Base-by-base conservation (phyloP, 2,329 filamentous ascomycete genomes). In the Clarireedia hainanense region DNA sequence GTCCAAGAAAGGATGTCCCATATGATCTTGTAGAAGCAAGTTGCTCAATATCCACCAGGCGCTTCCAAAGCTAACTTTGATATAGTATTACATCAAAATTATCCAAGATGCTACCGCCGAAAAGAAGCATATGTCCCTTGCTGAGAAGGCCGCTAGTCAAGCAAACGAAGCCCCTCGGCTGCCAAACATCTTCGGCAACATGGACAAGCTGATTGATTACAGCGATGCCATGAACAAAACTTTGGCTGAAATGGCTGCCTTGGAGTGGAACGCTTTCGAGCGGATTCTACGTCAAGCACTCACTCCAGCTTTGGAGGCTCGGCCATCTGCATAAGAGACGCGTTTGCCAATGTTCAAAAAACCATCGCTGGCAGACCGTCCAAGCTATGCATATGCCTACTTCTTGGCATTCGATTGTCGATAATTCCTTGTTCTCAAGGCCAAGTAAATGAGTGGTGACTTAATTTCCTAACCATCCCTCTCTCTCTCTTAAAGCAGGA, bases 11-110 rank as follows among this genome's bases (percentile, higher is more conserved):
- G 0, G 72, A 70, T 34, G 64, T 72, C 37, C 75, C 78, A 0
- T 62, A 73, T 14, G 82, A 85, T 62, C 66, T 84, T 2, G 65
- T 84, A 23, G 76, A 83, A 70, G 80, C 81, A 72, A 66, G 75
- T 69, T 55, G 34, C 20, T 14, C 4, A 12, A 26, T 27, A 26
- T 23, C 37, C 15, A 39, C 30, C 12, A 45, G 6, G n/a, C n/a
- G 34, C 20, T 17, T 4, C 37, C 17, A n/a, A 26, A 20, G 56
- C 57, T 61, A 23, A 64, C 50, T 14, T 17, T 12, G 34, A 9
- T 20, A 39, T 49, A 83, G 80, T 84, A 75, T 72, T 84, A 83
- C 68, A 76, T 83, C 53, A 69, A 72, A 15, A 57, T 80, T 24
- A 77, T 84, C 55, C 77, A 79, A 39, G 75, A 80, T 60, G 75